Conservation (phyloP, 148 eudicot genomes). For the Rhododendron ovatum region DNA sequence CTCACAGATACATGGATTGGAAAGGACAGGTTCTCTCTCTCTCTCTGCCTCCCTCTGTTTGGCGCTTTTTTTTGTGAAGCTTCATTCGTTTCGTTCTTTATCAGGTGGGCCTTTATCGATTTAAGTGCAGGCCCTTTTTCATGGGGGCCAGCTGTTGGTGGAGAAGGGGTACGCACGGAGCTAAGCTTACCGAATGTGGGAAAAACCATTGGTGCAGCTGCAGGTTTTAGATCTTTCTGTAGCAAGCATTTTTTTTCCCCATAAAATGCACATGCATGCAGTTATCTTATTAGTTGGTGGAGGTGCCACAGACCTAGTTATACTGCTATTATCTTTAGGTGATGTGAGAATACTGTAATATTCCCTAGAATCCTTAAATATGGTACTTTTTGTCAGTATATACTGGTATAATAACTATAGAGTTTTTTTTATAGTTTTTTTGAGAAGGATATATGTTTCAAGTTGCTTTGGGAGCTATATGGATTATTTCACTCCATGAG, state of each 20-base stretch:
- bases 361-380: not conserved
- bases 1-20: constrained; percentile 97
- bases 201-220: constrained; percentile 83
- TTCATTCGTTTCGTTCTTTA: constrained; percentile 10
- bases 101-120: constrained; percentile 95
- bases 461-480: not conserved
- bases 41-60: not conserved
- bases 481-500: not conserved
- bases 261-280: not conserved
- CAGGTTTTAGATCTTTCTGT: constrained; percentile 42
- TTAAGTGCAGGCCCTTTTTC: constrained; percentile 94
- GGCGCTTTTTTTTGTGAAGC: constrained; percentile 6
- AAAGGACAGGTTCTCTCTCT: constrained; percentile 55
- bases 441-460: not conserved
- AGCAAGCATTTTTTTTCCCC: not conserved
- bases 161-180: constrained; percentile 99
- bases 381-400: not conserved
- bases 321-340: not conserved
- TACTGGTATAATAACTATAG: not conserved
- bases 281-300: not conserved
- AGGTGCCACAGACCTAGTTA: not conserved
- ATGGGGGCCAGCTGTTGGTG: constrained; percentile 98
- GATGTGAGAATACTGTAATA: not conserved
- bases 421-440: not conserved
- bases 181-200: constrained; percentile 85